Evolutionary conservation across 768 basidiomycete species (phyloP).

Genomic region (Serpula lacrymans): DNA sequence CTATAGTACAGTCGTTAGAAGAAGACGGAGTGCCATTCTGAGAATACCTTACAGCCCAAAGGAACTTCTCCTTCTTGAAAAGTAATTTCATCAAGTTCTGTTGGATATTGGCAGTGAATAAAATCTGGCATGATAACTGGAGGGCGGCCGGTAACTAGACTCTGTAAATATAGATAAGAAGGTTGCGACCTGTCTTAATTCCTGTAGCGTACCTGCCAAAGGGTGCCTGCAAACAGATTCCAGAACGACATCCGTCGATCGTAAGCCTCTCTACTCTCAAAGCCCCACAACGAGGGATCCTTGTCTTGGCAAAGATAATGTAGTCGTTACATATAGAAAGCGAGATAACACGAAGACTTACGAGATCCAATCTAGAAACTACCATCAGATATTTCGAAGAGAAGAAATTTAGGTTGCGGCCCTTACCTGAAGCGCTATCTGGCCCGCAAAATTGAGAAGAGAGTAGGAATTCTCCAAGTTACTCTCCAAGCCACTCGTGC

Average conservation of each 20-base stretch:
- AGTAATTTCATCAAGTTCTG: constrained; percentile 39
- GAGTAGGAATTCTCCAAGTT: constrained; percentile 46
- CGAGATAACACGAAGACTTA: too few relatives aligned
- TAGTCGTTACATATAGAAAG: too few relatives aligned
- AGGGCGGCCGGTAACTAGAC: constrained; percentile 46
- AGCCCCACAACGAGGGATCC: constrained; percentile 49
- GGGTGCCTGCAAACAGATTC: constrained; percentile 44
- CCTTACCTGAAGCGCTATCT: constrained; percentile 45
- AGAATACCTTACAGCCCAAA: constrained; percentile 37
- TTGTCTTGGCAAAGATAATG: too few relatives aligned
- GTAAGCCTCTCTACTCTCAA: constrained; percentile 48
- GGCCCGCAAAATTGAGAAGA: constrained; percentile 45
- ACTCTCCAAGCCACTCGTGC: constrained; percentile 49
- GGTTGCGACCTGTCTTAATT: not conserved
- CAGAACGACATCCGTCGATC: constrained; percentile 54
- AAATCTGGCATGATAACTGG: constrained; percentile 40
- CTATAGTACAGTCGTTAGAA: too few relatives aligned
- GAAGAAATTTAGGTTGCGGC: not conserved
- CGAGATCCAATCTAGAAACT: too few relatives aligned
- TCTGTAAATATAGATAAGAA: constrained; percentile 23
- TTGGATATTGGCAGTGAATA: constrained; percentile 46
- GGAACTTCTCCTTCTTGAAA: constrained; percentile 43
- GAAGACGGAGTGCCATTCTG: not conserved
- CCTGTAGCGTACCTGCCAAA: constrained; percentile 45
- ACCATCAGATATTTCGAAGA: constrained; percentile 9